Evolutionary conservation across 2,329 filamentous ascomycete genomes (phyloP).

Genomic region (Alternaria sp.): DNA sequence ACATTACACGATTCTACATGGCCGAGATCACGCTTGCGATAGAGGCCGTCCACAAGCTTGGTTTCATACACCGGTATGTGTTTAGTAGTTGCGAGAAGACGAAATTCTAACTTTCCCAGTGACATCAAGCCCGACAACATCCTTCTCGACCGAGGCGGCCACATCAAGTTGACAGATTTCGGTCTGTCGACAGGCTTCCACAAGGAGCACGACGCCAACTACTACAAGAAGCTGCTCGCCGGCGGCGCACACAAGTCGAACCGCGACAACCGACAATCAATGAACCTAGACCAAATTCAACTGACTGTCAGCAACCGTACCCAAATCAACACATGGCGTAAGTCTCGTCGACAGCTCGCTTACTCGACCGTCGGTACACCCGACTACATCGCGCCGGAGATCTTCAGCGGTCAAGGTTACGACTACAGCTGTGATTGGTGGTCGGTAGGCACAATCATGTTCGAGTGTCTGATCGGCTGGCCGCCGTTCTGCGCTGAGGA

Average conservation of each 20-base stretch:
- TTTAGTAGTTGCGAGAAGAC: background rate
- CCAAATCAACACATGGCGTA: conserved; percentile 98
- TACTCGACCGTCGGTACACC: conserved; percentile 98
- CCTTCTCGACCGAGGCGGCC: conserved; percentile 89
- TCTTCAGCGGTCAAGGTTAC: conserved; percentile 96
- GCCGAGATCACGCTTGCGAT: conserved; percentile 98
- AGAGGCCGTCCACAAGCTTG: conserved; percentile 95
- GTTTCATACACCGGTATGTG: conserved; percentile 93
- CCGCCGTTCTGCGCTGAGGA: conserved; percentile 98
- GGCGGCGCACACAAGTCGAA: conserved; percentile 60
- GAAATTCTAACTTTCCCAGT: conserved; percentile 51
- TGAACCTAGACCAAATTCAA: conserved; percentile 97
- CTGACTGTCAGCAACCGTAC: conserved; percentile 96
- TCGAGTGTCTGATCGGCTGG: conserved; percentile 98
- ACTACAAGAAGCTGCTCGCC: conserved; percentile 95
- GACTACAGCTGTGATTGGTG: conserved; percentile 99
- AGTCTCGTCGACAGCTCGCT: conserved; percentile 91
- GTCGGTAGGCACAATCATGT: conserved; percentile 99
- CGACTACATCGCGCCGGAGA: conserved; percentile 98
- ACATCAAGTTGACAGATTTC: conserved; percentile 98
- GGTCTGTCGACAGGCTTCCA: conserved; percentile 98
- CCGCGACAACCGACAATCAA: conserved; percentile 79
- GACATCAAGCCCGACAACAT: conserved; percentile 99
- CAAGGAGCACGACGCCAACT: conserved; percentile 96
- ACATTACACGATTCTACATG: conserved; percentile 99